Base-by-base conservation (phyloP, 2,329 filamentous ascomycete species). In the Aschersonia sp. region DNA sequence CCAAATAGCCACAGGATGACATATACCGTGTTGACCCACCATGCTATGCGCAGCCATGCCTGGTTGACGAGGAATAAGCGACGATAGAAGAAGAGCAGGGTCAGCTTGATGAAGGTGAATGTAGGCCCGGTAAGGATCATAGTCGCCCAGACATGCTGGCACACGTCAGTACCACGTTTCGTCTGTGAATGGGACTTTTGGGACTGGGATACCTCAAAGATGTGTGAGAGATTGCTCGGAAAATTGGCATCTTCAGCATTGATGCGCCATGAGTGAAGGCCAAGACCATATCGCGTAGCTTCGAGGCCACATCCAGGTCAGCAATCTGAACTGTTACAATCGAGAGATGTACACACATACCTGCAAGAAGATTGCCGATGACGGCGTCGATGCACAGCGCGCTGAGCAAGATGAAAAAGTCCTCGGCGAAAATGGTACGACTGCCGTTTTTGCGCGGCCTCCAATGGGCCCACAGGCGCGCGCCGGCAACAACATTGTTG, bases 231-330 rank as follows among this genome's bases (percentile, higher is more conserved):
- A 14, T 47, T 47, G 39, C 29, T 32, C 5, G 45, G 45, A 30
- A 42, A 47, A 30, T 47, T 22, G 8, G 39, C 22, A 43, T 47
- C 45, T 30, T 47, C 45, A 12, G 40, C 40, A 14, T 47, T 47
- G 40, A 47, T 47, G 12, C 45, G 45, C 45, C 45, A 47, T 11
- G 45, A 47, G 8, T 47, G 45, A 33, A 47, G 45, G 33, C 45
- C 45, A 12, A 47, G 45, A 4, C 45, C 45, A 37, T 42, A 47
- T 10, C 43, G 30, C 5, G 45, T 47, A 12, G 45, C 41, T 47
- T 29, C 5, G 5, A 9, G 30, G 7, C 30, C 5, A 12, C 44
- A 6, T n/a, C 9, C 6, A 4, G 11, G 32, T 46, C 35, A 46
- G n/a, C 44, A 42, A n/a, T 14, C 41, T 14, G n/a, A 42, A 14